Evolutionary conservation across 1,284 basidiomycete genomes (phyloP).

Genomic region (Ceratobasidium sp.): DNA sequence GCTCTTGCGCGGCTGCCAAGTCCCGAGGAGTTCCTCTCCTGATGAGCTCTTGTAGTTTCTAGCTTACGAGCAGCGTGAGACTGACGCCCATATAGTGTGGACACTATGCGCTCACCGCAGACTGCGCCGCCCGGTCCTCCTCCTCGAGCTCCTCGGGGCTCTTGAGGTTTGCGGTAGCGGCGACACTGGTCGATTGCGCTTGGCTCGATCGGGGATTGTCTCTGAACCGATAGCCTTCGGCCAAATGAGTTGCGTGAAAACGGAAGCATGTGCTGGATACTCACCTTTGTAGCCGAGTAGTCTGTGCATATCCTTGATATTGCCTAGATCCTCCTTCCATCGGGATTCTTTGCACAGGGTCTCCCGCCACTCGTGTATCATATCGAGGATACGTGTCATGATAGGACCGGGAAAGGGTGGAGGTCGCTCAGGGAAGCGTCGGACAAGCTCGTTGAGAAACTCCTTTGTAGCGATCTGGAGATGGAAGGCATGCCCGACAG

Average conservation of each 20-base stretch:
- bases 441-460: constrained; percentile 97
- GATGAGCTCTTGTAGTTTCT: constrained; percentile 97
- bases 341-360: constrained; percentile 88
- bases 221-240: constrained; percentile 83
- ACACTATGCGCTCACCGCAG: constrained; percentile 60
- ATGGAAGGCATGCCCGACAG: constrained; percentile 96
- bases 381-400: constrained; percentile 92
- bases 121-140: constrained; percentile 94
- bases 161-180: constrained; percentile 73
- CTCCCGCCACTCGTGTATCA: constrained; percentile 96
- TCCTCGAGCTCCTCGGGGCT: constrained; percentile 95
- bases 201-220: constrained; percentile 56
- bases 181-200: constrained; percentile 51
- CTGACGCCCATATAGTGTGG: background rate
- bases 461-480: constrained; percentile 99
- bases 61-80: constrained; percentile 17
- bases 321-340: constrained; percentile 96
- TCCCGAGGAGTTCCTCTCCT: constrained; percentile 95
- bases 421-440: constrained; percentile 96
- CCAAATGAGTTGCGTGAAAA: constrained; percentile 12
- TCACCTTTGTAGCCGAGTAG: constrained; percentile 90
- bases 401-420: constrained; percentile 94
- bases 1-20: constrained; percentile 92
- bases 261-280: constrained; percentile 36
- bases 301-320: constrained; percentile 98